These are phyloP conservation scores for Solanum phureja DNA, from an alignment of 257 asterid genomes.

Conservation along the genomic window DNA sequence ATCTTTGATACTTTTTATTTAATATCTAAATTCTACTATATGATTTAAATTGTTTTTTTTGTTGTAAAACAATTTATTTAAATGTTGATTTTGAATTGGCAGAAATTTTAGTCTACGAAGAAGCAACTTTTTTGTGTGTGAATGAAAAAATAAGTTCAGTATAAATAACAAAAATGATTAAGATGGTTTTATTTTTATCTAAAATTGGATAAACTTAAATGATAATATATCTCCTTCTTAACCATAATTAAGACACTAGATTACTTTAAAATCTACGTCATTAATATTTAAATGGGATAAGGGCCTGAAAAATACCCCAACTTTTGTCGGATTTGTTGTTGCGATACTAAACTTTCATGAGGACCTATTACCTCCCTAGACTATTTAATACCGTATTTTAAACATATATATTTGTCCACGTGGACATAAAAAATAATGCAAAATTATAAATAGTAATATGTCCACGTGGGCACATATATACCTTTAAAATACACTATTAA, in stretches of 20 bases:
- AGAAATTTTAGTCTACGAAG: not conserved
- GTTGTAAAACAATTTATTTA: not conserved
- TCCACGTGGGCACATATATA: too few species aligned
- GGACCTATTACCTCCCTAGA: too few species aligned
- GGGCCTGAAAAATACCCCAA: too few species aligned
- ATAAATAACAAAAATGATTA: not conserved
- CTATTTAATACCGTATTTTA: too few species aligned
- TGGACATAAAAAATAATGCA: too few species aligned
- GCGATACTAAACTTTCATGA: too few species aligned
- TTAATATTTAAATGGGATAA: not conserved
- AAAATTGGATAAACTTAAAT: not conserved
- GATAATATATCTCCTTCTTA: not conserved
- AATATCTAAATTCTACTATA: not conserved
- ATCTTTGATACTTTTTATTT: not conserved
- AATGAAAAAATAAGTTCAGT: too few species aligned
- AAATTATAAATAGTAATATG: too few species aligned
- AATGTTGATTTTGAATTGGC: not conserved
- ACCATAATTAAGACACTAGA: not conserved
- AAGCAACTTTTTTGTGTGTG: not conserved
- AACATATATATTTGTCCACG: too few species aligned
- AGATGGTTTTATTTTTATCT: not conserved
- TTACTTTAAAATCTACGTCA: not conserved
- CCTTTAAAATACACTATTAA: too few species aligned
- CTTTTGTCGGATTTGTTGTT: too few species aligned
- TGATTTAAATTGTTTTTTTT: not conserved